phyloP scores from a whole-genome alignment of 2,329 filamentous ascomycete species.

The Alternaria arbusti region DNA sequence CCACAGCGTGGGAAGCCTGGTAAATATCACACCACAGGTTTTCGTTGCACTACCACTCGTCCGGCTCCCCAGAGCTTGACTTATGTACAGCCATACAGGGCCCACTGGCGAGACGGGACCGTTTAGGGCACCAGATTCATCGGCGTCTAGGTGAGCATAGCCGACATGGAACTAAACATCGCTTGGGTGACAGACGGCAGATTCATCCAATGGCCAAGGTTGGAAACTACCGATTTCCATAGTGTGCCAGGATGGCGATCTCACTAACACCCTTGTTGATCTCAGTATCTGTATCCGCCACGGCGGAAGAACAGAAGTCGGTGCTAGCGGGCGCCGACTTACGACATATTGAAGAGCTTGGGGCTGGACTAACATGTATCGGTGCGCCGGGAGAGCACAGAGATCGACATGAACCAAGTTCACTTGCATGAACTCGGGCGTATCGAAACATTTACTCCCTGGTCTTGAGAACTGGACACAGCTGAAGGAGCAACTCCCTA shows the following conservation, averaged over 20 bases:
- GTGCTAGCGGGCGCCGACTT: slow-evolving; percentile 28
- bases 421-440: not conserved
- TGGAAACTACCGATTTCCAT: slow-evolving; percentile 6
- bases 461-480: not conserved
- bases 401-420: slow-evolving; percentile 21
- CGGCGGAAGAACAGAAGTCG: slow-evolving; percentile 15
- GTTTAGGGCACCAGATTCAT: slow-evolving; percentile 3
- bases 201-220: slow-evolving; percentile 10
- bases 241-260: slow-evolving; percentile 2
- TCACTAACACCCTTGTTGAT: slow-evolving; percentile 9
- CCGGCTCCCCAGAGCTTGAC: slow-evolving; percentile 30
- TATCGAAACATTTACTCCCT: slow-evolving; percentile 6
- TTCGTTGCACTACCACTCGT: slow-evolving; percentile 13
- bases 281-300: slow-evolving; percentile 10
- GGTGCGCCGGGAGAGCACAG: slow-evolving; percentile 12
- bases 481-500: not conserved
- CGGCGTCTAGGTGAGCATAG: slow-evolving; percentile 6
- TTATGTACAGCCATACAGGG: slow-evolving; percentile 14
- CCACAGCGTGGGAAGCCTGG: slow-evolving; percentile 7
- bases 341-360: slow-evolving; percentile 23
- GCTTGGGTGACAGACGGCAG: slow-evolving; percentile 5
- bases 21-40: slow-evolving; percentile 24
- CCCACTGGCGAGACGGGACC: slow-evolving; percentile 8
- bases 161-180: slow-evolving; percentile 6
- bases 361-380: slow-evolving; percentile 15